Base-by-base conservation (phyloP, 2,329 filamentous ascomycete species). In the Fusarium luffae region DNA sequence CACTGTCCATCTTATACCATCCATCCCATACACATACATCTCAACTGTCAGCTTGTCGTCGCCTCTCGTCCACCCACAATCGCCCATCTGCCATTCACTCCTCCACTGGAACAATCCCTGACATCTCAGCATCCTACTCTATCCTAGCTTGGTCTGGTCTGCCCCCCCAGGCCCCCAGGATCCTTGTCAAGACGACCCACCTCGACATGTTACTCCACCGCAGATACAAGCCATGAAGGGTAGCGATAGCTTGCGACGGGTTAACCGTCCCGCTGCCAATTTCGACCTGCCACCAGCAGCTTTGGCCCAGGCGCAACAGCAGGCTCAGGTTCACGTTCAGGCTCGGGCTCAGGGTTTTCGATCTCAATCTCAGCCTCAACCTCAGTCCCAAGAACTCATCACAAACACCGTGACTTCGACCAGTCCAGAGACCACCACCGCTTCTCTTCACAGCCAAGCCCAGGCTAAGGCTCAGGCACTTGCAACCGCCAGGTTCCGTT, bases 141-240 rank as follows among this genome's bases (percentile, higher is more conserved):
- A 48, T 56, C 42, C 48, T 23, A 57, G 50, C 48, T 60, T 50
- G 56, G 64, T 50, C 54, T 54, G 54, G 58, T 47, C 67, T 48
- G 58, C 50, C 51, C 65, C 54, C 55, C 50, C 41, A 62, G 54
- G 34, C 42, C 51, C 51, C 68, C 52, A 59, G 55, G 32, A 69
- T 63, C 72, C 72, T 60, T 74, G 72, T 64, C 57, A 37, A 46
- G 49, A 59, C 57, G 72, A 50, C 70, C 72, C 72, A 74, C 70
- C 69, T 70, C 71, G 71, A 69, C 67, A 75, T 75, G 71, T 66
- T 74, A 63, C 73, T 75, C 73, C 73, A 75, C 73, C 44, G 54
- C 47, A 67, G 63, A 60, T 71, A 68, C 58, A 66, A 70, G 63
- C 69, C 71, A 74, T 74, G 73, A 74, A 72, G 47, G 61, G 54